A percentile compares a stretch with the other conserved stretches of the same genome.
Evolutionary conservation across 768 basidiomycete genomes (phyloP).

Genomic region (Rhodosporidiobolus odoratus): DNA sequence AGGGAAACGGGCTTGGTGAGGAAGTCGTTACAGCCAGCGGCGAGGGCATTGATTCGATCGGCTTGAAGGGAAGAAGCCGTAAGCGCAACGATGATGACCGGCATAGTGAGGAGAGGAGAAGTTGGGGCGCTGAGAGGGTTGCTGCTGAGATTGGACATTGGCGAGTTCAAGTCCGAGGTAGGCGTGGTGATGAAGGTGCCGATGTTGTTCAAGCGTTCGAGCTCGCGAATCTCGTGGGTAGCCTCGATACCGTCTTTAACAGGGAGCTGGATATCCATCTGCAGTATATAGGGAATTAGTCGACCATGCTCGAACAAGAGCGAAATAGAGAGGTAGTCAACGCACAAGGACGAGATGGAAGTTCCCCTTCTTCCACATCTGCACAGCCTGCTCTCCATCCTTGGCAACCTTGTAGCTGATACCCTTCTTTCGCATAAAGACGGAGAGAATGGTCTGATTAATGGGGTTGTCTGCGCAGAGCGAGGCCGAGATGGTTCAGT

Average conservation of each 20-base stretch:
- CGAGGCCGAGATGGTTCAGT: not conserved
- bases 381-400: slow-evolving; percentile 90
- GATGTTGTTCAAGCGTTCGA: slow-evolving; percentile 65
- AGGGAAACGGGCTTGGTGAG: slow-evolving; percentile 93
- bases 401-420: slow-evolving; percentile 92
- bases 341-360: slow-evolving; percentile 93
- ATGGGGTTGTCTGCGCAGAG: slow-evolving; percentile 79
- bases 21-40: slow-evolving; percentile 98
- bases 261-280: slow-evolving; percentile 99
- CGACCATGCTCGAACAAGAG: not conserved
- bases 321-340: slow-evolving; percentile 22
- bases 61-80: slow-evolving; percentile 92
- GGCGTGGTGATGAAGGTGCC: slow-evolving; percentile 69
- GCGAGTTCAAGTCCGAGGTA: slow-evolving; percentile 51
- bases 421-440: slow-evolving; percentile 91
- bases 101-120: slow-evolving; percentile 46
- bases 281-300: slow-evolving; percentile 15
- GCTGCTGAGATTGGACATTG: slow-evolving; percentile 44
- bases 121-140: slow-evolving; percentile 65
- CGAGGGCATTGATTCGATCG: slow-evolving; percentile 93
- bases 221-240: slow-evolving; percentile 84
- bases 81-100: slow-evolving; percentile 98
- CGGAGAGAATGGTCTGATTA: slow-evolving; percentile 94
- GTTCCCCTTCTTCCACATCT: slow-evolving; percentile 85
- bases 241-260: slow-evolving; percentile 98